Percentiles rank a stretch among this genome's conserved stretches.
These are phyloP conservation scores for Geotrichum fermentans DNA, from an alignment of 1,139 yeast species.

Conservation along the genomic window DNA sequence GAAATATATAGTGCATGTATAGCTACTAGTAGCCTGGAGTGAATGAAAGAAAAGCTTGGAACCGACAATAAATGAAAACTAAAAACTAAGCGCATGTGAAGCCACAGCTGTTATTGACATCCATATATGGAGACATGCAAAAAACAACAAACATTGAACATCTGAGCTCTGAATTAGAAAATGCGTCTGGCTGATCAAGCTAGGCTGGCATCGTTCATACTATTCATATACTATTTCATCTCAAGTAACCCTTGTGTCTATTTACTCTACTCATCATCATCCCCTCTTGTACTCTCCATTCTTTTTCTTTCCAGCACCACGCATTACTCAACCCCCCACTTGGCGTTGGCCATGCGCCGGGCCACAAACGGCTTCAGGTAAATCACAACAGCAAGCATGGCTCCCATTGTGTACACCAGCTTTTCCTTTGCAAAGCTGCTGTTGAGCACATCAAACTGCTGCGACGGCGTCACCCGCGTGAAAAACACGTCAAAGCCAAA, in stretches of 20 bases:
- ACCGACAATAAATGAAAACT: too few species aligned
- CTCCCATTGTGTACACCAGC: constrained; percentile 55
- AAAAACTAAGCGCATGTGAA: too few species aligned
- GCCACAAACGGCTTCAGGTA: constrained; percentile 57
- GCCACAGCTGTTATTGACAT: too few species aligned
- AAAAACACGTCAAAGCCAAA: constrained; percentile 68
- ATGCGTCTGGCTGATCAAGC: too few species aligned
- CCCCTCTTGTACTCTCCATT: too few species aligned
- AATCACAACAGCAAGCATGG: constrained; percentile 46
- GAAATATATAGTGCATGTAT: too few species aligned
- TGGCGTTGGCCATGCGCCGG: constrained; percentile 36
- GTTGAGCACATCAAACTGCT: constrained; percentile 73
- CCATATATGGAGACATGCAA: too few species aligned
- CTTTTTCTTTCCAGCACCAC: not conserved
- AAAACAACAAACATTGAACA: too few species aligned
- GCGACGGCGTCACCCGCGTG: constrained; percentile 73
- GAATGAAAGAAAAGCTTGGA: too few species aligned
- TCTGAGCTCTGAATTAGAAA: too few species aligned
- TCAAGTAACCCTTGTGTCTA: not conserved
- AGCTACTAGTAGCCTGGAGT: too few species aligned
- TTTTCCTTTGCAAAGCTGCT: constrained; percentile 63
- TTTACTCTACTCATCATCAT: not conserved
- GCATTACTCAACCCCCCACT: constrained; percentile 25
- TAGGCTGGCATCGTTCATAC: too few species aligned
- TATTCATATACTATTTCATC: not conserved